Percentiles rank a stretch among this genome's conserved stretches.
Evolutionary conservation across 2,329 filamentous ascomycete genomes (phyloP).

Genomic region (Trichoderma cornu-damae): DNA sequence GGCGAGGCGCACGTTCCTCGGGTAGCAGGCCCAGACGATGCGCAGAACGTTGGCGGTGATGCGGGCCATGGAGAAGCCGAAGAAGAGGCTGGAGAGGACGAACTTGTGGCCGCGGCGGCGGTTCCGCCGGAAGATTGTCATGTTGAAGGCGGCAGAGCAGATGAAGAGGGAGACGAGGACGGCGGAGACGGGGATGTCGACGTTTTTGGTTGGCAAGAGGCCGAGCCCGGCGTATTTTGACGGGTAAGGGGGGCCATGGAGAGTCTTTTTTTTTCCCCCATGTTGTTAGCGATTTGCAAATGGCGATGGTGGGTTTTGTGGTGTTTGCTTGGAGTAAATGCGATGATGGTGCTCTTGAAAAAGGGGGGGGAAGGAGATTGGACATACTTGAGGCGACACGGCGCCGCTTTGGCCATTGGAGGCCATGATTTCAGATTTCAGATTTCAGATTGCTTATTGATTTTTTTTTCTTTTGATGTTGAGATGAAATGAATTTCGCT

Average conservation of each 20-base stretch:
- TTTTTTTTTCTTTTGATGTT: neutral
- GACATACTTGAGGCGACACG: neutral
- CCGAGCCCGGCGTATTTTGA: slow-evolving; percentile 48
- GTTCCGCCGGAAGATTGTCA: slow-evolving; percentile 53
- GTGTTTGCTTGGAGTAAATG: neutral
- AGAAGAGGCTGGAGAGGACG: slow-evolving; percentile 51
- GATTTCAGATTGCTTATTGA: neutral
- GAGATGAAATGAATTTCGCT: neutral
- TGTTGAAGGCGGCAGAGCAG: slow-evolving; percentile 49
- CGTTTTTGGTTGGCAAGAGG: slow-evolving; percentile 48
- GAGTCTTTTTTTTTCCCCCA: too few species aligned
- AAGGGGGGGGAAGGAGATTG: too few species aligned
- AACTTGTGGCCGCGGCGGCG: slow-evolving; percentile 51
- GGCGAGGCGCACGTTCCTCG: slow-evolving; percentile 38
- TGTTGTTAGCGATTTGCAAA: neutral
- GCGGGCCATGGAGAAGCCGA: slow-evolving; percentile 55
- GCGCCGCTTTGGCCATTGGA: neutral
- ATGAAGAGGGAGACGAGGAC: slow-evolving; percentile 59
- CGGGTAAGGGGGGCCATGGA: slow-evolving; percentile 35
- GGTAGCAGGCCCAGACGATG: slow-evolving; percentile 48
- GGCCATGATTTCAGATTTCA: neutral
- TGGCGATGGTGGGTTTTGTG: neutral
- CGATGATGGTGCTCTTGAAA: neutral
- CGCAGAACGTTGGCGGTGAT: slow-evolving; percentile 47
- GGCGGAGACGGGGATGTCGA: slow-evolving; percentile 61